These are phyloP conservation scores for Umbelopsis vinacea DNA, from an alignment of 192 early-diverging fungal genomes.

Conservation along the genomic window DNA sequence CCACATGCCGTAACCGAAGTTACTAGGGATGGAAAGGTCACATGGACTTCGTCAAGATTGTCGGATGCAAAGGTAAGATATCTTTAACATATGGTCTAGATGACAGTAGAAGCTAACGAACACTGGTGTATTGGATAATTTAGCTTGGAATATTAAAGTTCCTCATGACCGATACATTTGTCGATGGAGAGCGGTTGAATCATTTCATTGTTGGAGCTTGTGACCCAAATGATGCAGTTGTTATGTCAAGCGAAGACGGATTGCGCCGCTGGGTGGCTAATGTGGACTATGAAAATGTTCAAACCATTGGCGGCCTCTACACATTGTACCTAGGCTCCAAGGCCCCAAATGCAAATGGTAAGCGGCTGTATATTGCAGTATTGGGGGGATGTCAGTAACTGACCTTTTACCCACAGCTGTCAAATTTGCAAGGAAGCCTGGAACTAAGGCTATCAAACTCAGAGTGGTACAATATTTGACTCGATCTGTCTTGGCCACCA, in stretches of 20 bases:
- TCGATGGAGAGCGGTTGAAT: conserved; percentile 60
- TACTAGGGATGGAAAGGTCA: conserved; percentile 76
- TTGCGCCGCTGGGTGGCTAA: conserved; percentile 65
- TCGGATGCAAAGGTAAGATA: conserved; percentile 40
- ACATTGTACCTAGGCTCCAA: conserved; percentile 40
- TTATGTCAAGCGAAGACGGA: conserved; percentile 79
- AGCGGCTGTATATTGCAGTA: not conserved
- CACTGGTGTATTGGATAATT: conserved; percentile 23
- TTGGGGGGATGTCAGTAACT: not conserved
- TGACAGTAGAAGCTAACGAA: conserved; percentile 26
- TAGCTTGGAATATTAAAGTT: conserved; percentile 53
- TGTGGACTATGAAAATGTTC: conserved; percentile 69
- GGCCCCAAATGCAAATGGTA: conserved; percentile 16
- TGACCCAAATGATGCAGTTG: conserved; percentile 74
- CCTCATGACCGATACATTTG: conserved; percentile 38
- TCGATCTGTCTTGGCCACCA: conserved; percentile 70
- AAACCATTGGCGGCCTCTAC: conserved; percentile 42
- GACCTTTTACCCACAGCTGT: not conserved
- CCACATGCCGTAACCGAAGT: conserved; percentile 55
- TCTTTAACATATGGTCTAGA: not conserved
- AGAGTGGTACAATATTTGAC: conserved; percentile 64
- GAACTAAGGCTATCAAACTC: conserved; percentile 60
- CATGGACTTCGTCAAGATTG: conserved; percentile 54
- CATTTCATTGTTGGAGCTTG: conserved; percentile 63
- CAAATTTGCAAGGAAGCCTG: conserved; percentile 38